Evolutionary conservation across 2,329 filamentous ascomycete genomes (phyloP).

Genomic region (Thermochaetoides dissita): DNA sequence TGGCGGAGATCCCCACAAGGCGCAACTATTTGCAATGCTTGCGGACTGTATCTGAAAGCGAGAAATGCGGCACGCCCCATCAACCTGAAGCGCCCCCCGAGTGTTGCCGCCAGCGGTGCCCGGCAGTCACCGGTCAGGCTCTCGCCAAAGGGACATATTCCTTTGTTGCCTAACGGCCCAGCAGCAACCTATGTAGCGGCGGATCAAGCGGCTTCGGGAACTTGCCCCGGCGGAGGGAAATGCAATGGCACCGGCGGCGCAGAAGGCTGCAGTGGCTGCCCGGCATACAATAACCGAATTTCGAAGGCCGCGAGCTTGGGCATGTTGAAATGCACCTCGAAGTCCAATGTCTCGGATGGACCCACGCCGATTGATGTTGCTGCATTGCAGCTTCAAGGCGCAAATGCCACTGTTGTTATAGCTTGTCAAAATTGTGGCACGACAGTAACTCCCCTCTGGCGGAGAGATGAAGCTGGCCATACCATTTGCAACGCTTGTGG

Average conservation of each 20-base stretch:
- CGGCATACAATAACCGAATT: slow-evolving; percentile 92
- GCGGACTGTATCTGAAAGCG: slow-evolving; percentile 86
- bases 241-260: slow-evolving; percentile 96
- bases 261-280: slow-evolving; percentile 87
- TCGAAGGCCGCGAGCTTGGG: slow-evolving; percentile 70
- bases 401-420: slow-evolving; percentile 55
- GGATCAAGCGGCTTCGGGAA: slow-evolving; percentile 64
- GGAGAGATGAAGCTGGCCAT: slow-evolving; percentile 83
- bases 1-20: slow-evolving; percentile 91
- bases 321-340: slow-evolving; percentile 30
- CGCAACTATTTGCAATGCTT: slow-evolving; percentile 94
- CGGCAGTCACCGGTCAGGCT: slow-evolving; percentile 29
- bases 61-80: slow-evolving; percentile 83
- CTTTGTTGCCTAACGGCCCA: slow-evolving; percentile 27
- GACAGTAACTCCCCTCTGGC: slow-evolving; percentile 91
- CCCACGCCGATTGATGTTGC: slow-evolving; percentile 35
- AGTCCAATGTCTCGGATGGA: slow-evolving; percentile 17
- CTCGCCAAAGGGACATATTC: slow-evolving; percentile 25
- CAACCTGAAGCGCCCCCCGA: slow-evolving; percentile 67
- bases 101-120: slow-evolving; percentile 30
- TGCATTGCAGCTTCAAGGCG: slow-evolving; percentile 28
- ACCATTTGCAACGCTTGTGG: slow-evolving; percentile 98
- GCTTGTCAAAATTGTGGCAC: slow-evolving; percentile 96
- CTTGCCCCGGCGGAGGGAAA: slow-evolving; percentile 83
- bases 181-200: slow-evolving; percentile 62